Evolutionary conservation across 2,329 filamentous ascomycete genomes (phyloP).

Genomic region (Keithomyces neogunnii): DNA sequence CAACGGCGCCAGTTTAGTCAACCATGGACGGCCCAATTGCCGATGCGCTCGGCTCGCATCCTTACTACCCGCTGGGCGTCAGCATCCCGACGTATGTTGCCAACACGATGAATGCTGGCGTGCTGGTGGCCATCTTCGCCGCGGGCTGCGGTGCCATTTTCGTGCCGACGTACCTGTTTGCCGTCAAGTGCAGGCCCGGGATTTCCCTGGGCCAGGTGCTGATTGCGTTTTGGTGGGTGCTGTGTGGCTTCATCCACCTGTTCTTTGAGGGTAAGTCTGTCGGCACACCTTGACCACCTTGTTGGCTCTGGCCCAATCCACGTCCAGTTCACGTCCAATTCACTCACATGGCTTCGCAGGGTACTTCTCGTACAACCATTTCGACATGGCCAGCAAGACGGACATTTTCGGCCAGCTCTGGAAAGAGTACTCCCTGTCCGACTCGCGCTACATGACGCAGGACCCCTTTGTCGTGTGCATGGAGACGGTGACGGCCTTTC

Average conservation of each 20-base stretch:
- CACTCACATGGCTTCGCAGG: conserved; percentile 20
- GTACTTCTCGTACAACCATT: conserved; percentile 39
- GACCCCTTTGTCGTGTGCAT: conserved; percentile 48
- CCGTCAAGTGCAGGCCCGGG: conserved; percentile 42
- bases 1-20: not conserved
- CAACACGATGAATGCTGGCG: conserved; percentile 50
- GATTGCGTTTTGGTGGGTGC: conserved; percentile 65
- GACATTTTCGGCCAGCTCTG: conserved; percentile 45
- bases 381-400: conserved; percentile 28
- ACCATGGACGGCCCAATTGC: conserved; percentile 4
- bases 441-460: conserved; percentile 45
- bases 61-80: conserved; percentile 62
- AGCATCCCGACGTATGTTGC: conserved; percentile 54
- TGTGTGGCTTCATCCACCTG: conserved; percentile 49
- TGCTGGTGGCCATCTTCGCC: conserved; percentile 53
- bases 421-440: conserved; percentile 50
- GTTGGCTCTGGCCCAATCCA: no score
- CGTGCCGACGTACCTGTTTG: conserved; percentile 41
- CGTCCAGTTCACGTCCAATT: not conserved
- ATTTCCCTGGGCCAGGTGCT: conserved; percentile 46
- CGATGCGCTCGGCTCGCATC: conserved; percentile 33
- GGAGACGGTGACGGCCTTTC: conserved; percentile 43
- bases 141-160: conserved; percentile 50
- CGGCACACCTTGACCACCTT: not conserved
- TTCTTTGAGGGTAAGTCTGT: conserved; percentile 30